Base-by-base conservation (phyloP, 2,329 filamentous ascomycete species). In the Pseudocercospora pini-densiflorae region DNA sequence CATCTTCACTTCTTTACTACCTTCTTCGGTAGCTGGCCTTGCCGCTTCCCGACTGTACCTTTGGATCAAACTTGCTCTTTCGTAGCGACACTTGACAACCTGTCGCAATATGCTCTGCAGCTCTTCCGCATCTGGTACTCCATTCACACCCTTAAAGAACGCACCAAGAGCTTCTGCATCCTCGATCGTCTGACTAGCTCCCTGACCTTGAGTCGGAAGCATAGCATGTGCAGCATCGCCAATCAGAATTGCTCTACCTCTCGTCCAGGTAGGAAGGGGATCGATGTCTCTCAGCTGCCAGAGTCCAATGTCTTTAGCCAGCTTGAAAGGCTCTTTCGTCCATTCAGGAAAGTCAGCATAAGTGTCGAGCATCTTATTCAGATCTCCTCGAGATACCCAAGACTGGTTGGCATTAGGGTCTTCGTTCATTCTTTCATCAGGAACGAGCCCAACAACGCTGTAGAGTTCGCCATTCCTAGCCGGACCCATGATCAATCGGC, bases 231-330 rank as follows among this genome's bases (percentile, higher is more conserved):
- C 29, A 31, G 29, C 29, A 31, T 31, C 29, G 8, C 29, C 29
- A 9, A 31, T 31, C 29, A 31, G 8, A 7, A 75, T 73, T 9
- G 76, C 67, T 59, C 66, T 68, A 29, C 70, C 71, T 29, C 76
- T 75, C 5, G 60, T 75, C 79, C 78, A 81, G 5, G 70, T 78
- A 2, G 69, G 63, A n/a, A 83, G 61, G 0, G 81, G 78, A 58
- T 83, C 81, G 27, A 81, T 67, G 65, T 84, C 67, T 82, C 81
- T 81, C 80, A 84, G 0, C 65, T 83, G 81, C 81, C 82, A 85
- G 0, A 84, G 71, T 0, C 77, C 79, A 1, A 83, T 75, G 51
- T 78, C 75, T 6, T 75, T 67, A 0, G 76, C 76, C 3, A 71
- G 67, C 29, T 63, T 66, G 14, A 83, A 77, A 8, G 78, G 70